phyloP scores from a whole-genome alignment of 2,329 filamentous ascomycete species.

The Aspergillus persii region DNA sequence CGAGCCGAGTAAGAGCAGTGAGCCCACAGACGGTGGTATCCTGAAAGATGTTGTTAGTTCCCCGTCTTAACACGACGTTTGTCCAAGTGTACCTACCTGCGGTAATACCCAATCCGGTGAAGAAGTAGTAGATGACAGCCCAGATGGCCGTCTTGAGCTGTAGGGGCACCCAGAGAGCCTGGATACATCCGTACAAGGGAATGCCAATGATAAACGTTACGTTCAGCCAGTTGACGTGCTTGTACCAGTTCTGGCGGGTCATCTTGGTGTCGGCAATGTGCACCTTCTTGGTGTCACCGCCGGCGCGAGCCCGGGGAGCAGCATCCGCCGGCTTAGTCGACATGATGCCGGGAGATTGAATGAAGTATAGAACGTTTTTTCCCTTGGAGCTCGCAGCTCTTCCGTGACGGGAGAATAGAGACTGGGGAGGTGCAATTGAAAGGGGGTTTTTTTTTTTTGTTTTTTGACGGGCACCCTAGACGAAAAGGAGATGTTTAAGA shows the following conservation, averaged over 20 bases:
- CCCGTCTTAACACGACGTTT: not conserved
- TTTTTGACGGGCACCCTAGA: too few relatives aligned
- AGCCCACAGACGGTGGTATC: constrained; percentile 82
- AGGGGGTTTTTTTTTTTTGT: too few relatives aligned
- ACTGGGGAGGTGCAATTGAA: too few relatives aligned
- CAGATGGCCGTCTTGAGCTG: constrained; percentile 69
- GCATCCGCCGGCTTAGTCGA: constrained; percentile 35
- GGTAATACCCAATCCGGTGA: constrained; percentile 76
- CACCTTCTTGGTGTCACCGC: constrained; percentile 62
- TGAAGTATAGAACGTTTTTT: not conserved
- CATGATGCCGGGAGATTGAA: constrained; percentile 25
- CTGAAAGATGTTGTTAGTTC: constrained; percentile 33
- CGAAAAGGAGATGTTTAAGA: not conserved
- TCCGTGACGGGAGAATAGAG: too few relatives aligned
- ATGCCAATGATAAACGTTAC: constrained; percentile 75
- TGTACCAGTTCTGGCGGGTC: constrained; percentile 80
- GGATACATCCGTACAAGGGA: constrained; percentile 69
- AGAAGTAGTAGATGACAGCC: constrained; percentile 77
- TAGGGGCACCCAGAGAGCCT: constrained; percentile 75
- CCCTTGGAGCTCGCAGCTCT: constrained; percentile 1
- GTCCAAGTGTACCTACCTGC: constrained; percentile 54
- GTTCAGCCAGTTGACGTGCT: constrained; percentile 94
- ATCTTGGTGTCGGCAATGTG: constrained; percentile 83
- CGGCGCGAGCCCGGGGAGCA: constrained; percentile 31
- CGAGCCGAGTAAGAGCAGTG: constrained; percentile 79